phyloP scores from a whole-genome alignment of 1,284 basidiomycete species.

The Bondarzewia mesenterica region DNA sequence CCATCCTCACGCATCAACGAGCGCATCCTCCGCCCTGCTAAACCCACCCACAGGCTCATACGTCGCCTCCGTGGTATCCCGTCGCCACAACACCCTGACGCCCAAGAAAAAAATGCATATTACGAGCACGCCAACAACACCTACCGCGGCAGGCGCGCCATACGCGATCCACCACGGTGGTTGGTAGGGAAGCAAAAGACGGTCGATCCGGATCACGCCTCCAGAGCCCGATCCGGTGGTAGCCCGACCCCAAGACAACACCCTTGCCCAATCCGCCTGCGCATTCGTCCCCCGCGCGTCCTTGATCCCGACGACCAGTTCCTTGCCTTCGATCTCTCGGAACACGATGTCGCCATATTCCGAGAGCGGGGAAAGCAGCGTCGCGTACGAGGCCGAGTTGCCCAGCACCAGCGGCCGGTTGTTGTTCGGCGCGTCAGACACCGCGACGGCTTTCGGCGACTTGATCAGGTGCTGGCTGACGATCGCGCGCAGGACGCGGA shows the following conservation, averaged over 20 bases:
- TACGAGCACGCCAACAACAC: conserved; percentile 42
- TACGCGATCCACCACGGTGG: conserved; percentile 77
- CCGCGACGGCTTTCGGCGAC: conserved; percentile 19
- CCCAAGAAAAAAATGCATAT: conserved; percentile 70
- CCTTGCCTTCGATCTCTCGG: conserved; percentile 42
- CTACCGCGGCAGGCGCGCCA: conserved; percentile 53
- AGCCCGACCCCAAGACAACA: conserved; percentile 77
- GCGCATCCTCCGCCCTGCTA: conserved; percentile 39
- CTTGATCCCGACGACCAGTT: conserved; percentile 84
- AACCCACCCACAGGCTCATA: conserved; percentile 82
- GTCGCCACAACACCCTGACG: conserved; percentile 55
- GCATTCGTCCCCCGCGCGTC: conserved; percentile 74
- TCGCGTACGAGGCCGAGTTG: conserved; percentile 67
- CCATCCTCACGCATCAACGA: conserved; percentile 1
- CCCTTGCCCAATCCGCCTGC: conserved; percentile 66
- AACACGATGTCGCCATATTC: conserved; percentile 80
- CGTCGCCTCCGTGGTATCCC: conserved; percentile 71
- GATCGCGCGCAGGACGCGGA: conserved; percentile 53
- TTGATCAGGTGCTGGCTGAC: conserved; percentile 89
- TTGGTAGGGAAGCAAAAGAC: conserved; percentile 77
- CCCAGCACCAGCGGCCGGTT: conserved; percentile 67
- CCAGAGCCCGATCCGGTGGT: conserved; percentile 59
- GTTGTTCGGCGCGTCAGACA: conserved; percentile 40
- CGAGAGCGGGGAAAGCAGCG: conserved; percentile 54
- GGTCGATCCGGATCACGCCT: conserved; percentile 86